Base-by-base conservation (phyloP, 371 early-diverging fungal genomes). In the Actinomortierella wolfii region DNA sequence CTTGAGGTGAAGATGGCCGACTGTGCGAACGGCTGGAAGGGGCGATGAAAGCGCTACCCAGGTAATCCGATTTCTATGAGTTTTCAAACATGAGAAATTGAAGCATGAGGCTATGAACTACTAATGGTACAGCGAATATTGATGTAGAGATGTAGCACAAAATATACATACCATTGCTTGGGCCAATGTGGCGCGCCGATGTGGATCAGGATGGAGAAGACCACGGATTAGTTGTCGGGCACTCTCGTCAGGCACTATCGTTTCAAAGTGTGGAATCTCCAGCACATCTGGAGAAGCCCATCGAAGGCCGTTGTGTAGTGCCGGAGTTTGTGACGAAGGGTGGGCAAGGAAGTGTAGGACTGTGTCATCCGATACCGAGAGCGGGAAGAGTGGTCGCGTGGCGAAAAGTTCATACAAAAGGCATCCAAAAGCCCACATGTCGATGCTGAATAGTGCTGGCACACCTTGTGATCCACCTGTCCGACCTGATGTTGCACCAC, bases 381-480 rank as follows among this genome's bases (percentile, higher is more conserved):
- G 11, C 7, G 69, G 57, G 55, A 69, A 56, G 18, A 69, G 20
- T 13, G 69, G 60, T 47, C 64, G 55, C 21, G 69, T 69, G 24
- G 69, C 69, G 43, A 56, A 64, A 2, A 68, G 49, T 49, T 68
- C 68, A 54, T 61, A 70, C 20, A 70, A 48, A 3, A 70, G 66
- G 48, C 71, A 70, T 34, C 71, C 71, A 28, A 70, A 70, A 5
- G 71, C 61, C 71, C 71, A 70, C 34, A 70, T 65, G 21, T 70
- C 71, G 51, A 70, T 70, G 44, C 66, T 70, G 43, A 57, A 65
- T 6, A 55, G 54, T 1, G 71, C 71, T 17, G 66, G 57, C 14
- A 70, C 71, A 15, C 61, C 56, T 1, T 51, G 46, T 4, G 71
- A 54, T 29, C 58, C 34, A 58, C 39, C 5, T 40, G 17, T 23